Conservation (phyloP, 306 rosid genomes). For the Quillaja saponaria region DNA sequence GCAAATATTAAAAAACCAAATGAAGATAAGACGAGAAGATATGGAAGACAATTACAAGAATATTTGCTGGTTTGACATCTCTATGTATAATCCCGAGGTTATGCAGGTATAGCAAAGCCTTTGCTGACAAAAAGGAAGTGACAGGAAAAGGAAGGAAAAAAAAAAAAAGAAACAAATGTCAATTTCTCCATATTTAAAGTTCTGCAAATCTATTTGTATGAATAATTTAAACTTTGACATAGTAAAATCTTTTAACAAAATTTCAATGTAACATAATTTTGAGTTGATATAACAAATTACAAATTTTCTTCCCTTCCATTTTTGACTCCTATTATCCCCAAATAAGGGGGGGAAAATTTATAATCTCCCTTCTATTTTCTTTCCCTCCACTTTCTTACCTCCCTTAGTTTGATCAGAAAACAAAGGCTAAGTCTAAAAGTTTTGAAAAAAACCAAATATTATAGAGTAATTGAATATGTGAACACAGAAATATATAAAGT, state of each 20-base stretch:
- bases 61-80: slow-evolving; percentile 96
- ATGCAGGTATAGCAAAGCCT: slow-evolving; percentile 84
- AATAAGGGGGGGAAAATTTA: too few relatives aligned
- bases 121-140: slow-evolving; percentile 63
- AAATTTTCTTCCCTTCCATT: too few relatives aligned
- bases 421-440: too few relatives aligned
- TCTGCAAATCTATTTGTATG: neutral
- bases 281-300: slow-evolving; percentile 9
- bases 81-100: slow-evolving; percentile 88
- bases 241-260: slow-evolving; percentile 6
- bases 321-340: too few relatives aligned
- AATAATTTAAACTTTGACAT: neutral
- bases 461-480: too few relatives aligned
- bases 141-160: slow-evolving; percentile 26
- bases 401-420: too few relatives aligned
- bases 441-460: too few relatives aligned
- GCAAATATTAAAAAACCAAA: slow-evolving; percentile 9
- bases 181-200: slow-evolving; percentile 17
- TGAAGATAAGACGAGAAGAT: slow-evolving; percentile 29
- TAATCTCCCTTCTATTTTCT: too few relatives aligned
- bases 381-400: too few relatives aligned
- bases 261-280: slow-evolving; percentile 1
- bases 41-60: slow-evolving; percentile 66
- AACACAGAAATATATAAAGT: too few relatives aligned
- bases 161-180: too few relatives aligned